Percentiles rank a stretch among this genome's conserved stretches.
These are phyloP conservation scores for Ambrosia trifida DNA, from an alignment of 129 eudicot species.

Conservation along the genomic window DNA sequence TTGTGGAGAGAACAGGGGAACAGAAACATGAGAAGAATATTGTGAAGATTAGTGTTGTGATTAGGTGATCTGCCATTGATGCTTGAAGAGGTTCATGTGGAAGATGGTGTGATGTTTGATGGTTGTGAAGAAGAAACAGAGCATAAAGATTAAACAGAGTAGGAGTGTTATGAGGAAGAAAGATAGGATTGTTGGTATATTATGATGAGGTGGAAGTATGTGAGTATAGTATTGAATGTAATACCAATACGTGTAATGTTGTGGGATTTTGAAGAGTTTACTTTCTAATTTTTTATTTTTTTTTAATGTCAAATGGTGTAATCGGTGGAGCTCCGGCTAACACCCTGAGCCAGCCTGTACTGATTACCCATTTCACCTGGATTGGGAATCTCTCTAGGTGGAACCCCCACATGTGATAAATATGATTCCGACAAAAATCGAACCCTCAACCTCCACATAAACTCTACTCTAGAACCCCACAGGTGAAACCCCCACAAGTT, in stretches of 20 bases:
- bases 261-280: neutral
- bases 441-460: too few relatives aligned
- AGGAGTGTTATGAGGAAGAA: neutral
- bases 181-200: conserved; percentile 21
- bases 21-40: conserved; percentile 1
- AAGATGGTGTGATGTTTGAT: conserved; percentile 2
- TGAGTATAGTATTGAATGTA: conserved; percentile 2
- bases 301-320: too few relatives aligned
- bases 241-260: conserved; percentile 24
- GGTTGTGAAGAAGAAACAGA: neutral
- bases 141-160: conserved; percentile 8
- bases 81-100: conserved; percentile 4
- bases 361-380: too few relatives aligned
- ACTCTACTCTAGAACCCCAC: too few relatives aligned
- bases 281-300: neutral
- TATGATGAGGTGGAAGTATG: conserved; percentile 14
- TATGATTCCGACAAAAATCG: too few relatives aligned
- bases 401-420: too few relatives aligned
- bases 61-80: conserved; percentile 16
- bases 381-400: too few relatives aligned
- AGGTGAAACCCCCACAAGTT: too few relatives aligned
- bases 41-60: neutral
- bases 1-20: conserved; percentile 41
- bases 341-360: too few relatives aligned
- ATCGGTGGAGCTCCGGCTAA: too few relatives aligned